Base-by-base conservation (phyloP, 306 rosid genomes). In the Clitoria ternatea region DNA sequence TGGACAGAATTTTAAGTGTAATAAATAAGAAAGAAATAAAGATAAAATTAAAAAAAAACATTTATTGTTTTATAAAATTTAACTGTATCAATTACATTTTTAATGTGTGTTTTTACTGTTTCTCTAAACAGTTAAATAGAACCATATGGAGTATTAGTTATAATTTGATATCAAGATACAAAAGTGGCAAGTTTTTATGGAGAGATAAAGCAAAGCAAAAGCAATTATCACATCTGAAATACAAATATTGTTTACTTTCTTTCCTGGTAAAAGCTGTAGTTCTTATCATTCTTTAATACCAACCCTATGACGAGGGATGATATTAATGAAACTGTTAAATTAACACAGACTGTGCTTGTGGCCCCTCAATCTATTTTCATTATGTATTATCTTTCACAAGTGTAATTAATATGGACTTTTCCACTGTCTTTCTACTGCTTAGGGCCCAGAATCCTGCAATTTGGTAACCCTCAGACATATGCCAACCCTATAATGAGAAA, bases 401-500 rank as follows among this genome's bases (percentile, higher is more conserved):
- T 40, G 45, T 12, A 59, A 64, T 43, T 82, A 70, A 18, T 64
- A 50, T 57, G 3, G 11, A 47, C 11, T 14, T 75, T 65, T 56
- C 30, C 59, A 7, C 20, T 79, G 37, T 43, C 69, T 66, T 60
- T 79, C 33, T 57, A 19, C 70, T 19, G 57, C 30, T 13, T 72
- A 92, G 98, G 98, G 33, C 96, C 98, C 36, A 89, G 88, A 77
- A 81, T 92, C 70, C 76, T 92, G 80, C 92, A 92, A 30, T 87
- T 89, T 66, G 82, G 91, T 11, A 73, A 32, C 79, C 98, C 92
- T 35, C 89, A 81, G 71, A 24, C 85, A 22, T 82, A 80, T 77
- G 83, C 79, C 53, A 53, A 83, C 50, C 82, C 80, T 20, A 36
- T 66, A 30, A 73, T 74, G 80, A 85, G 76, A 71, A 79, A 64